A percentile compares a stretch with the other conserved stretches of the same genome.
These are phyloP conservation scores for Cenchrus purpureus DNA, from an alignment of 176 grass and related monocot species.

Conservation along the genomic window DNA sequence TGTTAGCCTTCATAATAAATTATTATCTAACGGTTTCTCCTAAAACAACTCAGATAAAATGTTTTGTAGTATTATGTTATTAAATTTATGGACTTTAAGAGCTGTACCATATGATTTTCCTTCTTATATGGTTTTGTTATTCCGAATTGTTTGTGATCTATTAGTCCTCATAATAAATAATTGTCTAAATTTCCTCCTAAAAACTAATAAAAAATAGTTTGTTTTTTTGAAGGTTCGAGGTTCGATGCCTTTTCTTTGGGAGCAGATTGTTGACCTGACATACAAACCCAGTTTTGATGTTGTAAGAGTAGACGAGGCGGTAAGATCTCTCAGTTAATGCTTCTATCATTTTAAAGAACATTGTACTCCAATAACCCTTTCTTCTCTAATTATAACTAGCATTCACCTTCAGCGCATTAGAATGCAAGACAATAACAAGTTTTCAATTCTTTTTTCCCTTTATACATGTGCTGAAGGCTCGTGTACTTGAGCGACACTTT, in stretches of 20 bases:
- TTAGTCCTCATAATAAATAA: not conserved
- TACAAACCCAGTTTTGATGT: constrained; percentile 91
- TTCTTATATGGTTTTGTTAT: not conserved
- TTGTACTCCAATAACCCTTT: not conserved
- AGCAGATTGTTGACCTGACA: constrained; percentile 94
- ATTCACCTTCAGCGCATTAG: not conserved
- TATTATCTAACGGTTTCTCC: not conserved
- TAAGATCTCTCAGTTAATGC: constrained; percentile 29
- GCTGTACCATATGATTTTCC: not conserved
- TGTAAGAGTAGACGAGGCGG: constrained; percentile 75
- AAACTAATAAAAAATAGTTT: not conserved
- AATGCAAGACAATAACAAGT: not conserved
- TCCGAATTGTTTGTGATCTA: not conserved
- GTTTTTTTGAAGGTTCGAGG: constrained; percentile 82
- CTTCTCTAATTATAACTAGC: no score
- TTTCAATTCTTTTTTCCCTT: constrained; percentile 29
- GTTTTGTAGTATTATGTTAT: no score
- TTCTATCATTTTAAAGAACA: constrained; percentile 14
- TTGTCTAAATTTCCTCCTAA: not conserved
- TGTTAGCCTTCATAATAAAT: not conserved
- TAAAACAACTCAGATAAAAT: not conserved
- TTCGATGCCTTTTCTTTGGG: constrained; percentile 90
- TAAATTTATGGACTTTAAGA: no score
- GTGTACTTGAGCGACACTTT: constrained; percentile 79
- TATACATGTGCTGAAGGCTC: constrained; percentile 51